These are phyloP conservation scores for Apiotrichum akiyoshidainum DNA, from an alignment of 1,284 basidiomycete species.

Conservation along the genomic window DNA sequence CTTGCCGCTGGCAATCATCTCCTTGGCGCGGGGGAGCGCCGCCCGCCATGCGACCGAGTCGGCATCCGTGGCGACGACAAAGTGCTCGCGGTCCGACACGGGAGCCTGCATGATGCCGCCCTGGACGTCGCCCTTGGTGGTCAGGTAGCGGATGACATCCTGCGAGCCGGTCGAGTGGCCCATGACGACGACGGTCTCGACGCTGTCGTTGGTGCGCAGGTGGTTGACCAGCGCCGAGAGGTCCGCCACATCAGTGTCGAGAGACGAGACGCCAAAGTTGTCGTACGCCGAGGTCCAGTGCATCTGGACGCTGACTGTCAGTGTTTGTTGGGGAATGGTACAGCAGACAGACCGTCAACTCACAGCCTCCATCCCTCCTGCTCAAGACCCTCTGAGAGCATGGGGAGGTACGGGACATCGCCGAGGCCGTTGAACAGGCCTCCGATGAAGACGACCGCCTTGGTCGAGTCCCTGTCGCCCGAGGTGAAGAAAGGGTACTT, in stretches of 20 bases:
- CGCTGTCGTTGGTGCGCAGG: slow-evolving; percentile 18
- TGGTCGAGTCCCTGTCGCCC: slow-evolving; percentile 29
- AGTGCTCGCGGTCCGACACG: slow-evolving; percentile 46
- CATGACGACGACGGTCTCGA: slow-evolving; percentile 38
- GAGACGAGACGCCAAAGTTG: slow-evolving; percentile 39
- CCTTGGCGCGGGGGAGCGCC: slow-evolving; percentile 24
- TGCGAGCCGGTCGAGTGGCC: slow-evolving; percentile 52
- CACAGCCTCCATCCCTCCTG: slow-evolving; percentile 46
- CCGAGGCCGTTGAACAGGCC: slow-evolving; percentile 46
- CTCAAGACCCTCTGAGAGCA: slow-evolving; percentile 29
- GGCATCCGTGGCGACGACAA: slow-evolving; percentile 14
- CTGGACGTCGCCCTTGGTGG: slow-evolving; percentile 22
- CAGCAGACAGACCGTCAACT: no score
- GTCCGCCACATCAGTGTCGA: slow-evolving; percentile 42
- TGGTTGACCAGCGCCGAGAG: slow-evolving; percentile 41
- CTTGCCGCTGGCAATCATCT: slow-evolving; percentile 33
- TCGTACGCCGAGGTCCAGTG: slow-evolving; percentile 46
- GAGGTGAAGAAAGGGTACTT: slow-evolving; percentile 40
- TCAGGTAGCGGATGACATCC: slow-evolving; percentile 48
- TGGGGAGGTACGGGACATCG: slow-evolving; percentile 36
- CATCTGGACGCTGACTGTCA: slow-evolving; percentile 39
- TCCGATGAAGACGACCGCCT: slow-evolving; percentile 46
- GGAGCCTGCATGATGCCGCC: slow-evolving; percentile 52
- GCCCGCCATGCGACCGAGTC: slow-evolving; percentile 19
- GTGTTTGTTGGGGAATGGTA: no score